A percentile compares a stretch with the other conserved stretches of the same genome.
Evolutionary conservation across 495 filamentous ascomycete genomes (phyloP).

Genomic region (Cryomyces minteri): DNA sequence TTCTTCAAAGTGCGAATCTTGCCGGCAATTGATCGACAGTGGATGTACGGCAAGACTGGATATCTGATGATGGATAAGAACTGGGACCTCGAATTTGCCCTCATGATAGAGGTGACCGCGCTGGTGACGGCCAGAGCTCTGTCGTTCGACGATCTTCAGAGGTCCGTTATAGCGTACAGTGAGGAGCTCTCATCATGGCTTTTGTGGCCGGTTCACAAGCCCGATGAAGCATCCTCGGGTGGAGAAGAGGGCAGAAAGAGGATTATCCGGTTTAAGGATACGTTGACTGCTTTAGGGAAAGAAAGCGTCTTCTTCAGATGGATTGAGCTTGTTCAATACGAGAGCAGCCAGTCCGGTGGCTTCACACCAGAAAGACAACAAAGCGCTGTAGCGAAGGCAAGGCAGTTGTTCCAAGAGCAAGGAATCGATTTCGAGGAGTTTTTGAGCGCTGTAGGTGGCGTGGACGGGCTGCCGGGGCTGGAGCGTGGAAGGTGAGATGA

Average conservation of each 20-base stretch:
- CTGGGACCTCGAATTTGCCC: constrained; percentile 66
- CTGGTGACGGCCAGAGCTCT: constrained; percentile 42
- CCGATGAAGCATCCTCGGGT: constrained; percentile 13
- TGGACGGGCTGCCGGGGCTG: constrained; percentile 36
- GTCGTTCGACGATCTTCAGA: constrained; percentile 38
- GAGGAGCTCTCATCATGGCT: constrained; percentile 45
- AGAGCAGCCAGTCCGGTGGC: constrained; percentile 52
- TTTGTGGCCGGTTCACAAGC: constrained; percentile 25
- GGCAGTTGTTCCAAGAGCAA: constrained; percentile 48
- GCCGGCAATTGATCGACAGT: constrained; percentile 43
- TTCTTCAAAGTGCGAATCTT: constrained; percentile 29
- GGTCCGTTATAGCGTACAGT: constrained; percentile 44
- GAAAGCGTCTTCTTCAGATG: constrained; percentile 71
- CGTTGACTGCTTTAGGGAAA: constrained; percentile 50
- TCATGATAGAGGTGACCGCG: constrained; percentile 49
- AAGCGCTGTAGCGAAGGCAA: constrained; percentile 41
- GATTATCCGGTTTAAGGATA: constrained; percentile 48
- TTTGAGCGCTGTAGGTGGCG: constrained; percentile 50
- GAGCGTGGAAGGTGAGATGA: constrained; percentile 3
- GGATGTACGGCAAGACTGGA: constrained; percentile 51
- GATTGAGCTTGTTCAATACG: constrained; percentile 73
- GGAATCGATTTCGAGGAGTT: constrained; percentile 63
- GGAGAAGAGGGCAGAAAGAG: constrained; percentile 26
- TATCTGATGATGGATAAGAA: constrained; percentile 59
- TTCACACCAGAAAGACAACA: constrained; percentile 40